Evolutionary conservation across 2,329 filamentous ascomycete species (phyloP), one percentile per base, ranked within the genome.

Genomic region (Cordyceps farinosa): DNA sequence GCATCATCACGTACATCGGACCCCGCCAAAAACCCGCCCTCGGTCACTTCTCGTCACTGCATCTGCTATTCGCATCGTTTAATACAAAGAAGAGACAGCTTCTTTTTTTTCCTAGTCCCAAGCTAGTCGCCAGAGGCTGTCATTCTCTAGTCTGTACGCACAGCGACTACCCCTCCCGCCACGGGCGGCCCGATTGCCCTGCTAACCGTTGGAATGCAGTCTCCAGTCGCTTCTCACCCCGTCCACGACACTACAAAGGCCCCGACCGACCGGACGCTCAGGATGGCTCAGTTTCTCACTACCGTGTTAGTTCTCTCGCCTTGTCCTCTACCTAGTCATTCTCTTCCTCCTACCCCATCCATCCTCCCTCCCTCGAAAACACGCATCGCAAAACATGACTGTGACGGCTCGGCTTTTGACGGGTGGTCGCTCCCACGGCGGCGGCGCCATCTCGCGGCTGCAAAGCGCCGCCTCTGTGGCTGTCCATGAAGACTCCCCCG

Each of bases 191-290:
- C 62, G 66, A 76, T 77, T 75, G 73, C 75, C 75, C 73, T 73
- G 76, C 76, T 78, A 76, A 78, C 76, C 66, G 61, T 65, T 75
- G 76, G 76, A 78, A 78, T 78, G 75, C 66, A 73, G 68, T 62
- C 50, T 38, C 36, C 5, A 22, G 30, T 13, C 6, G 63, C 29
- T 52, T 53, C 44, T 50, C 51, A 29, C 29, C 51, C 42, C 32
- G 34, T 36, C 57, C 38, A 65, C 52, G 38, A 66, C 55, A 38
- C 59, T 48, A 67, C 60, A 52, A 52, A 60, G 47, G 11, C 36
- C 42, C 36, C 57, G 47, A 6, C 45, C 56, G 61, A 63, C 44
- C 56, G 54, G 57, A 51, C 17, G 56, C 32, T 66, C 67, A 68
- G 64, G 65, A 78, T 78, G 76, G 72, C 76, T 56, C 76, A 78